Percentiles rank a stretch among this genome's conserved stretches.
Evolutionary conservation across 2,329 filamentous ascomycete species (phyloP).

Genomic region (Elsinoe perseae): DNA sequence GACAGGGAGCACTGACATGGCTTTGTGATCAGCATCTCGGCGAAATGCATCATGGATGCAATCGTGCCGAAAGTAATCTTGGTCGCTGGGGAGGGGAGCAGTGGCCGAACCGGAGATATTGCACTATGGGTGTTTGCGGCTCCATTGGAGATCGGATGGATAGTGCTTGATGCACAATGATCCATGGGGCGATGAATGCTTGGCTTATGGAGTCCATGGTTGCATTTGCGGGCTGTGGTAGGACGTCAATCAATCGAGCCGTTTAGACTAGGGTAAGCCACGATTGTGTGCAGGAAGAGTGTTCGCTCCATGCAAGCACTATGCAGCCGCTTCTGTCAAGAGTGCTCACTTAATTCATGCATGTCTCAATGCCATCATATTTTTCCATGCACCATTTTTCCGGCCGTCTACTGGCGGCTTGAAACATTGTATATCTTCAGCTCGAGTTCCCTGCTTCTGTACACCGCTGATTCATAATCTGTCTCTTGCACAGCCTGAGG

Average conservation of each 20-base stretch:
- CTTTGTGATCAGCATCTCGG: slow-evolving; percentile 13
- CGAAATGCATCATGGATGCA: slow-evolving; percentile 7
- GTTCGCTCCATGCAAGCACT: slow-evolving; percentile 11
- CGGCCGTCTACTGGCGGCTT: not conserved
- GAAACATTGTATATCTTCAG: not conserved
- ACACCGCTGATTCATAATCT: slow-evolving; percentile 9
- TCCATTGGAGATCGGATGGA: slow-evolving; percentile 1
- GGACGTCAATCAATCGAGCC: slow-evolving; percentile 11
- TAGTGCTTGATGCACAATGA: slow-evolving; percentile 11
- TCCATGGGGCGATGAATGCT: slow-evolving; percentile 12
- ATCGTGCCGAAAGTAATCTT: not conserved
- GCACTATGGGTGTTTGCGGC: slow-evolving; percentile 7
- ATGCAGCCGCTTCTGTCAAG: slow-evolving; percentile 1
- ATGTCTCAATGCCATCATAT: slow-evolving; percentile 8
- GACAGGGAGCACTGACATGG: slow-evolving; percentile 11
- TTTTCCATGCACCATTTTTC: not conserved
- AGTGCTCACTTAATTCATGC: not conserved
- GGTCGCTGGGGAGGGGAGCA: slow-evolving; percentile 1
- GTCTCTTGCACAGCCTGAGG: slow-evolving; percentile 1
- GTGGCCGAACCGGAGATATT: slow-evolving; percentile 9
- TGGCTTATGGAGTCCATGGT: slow-evolving; percentile 6
- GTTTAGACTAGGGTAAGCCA: slow-evolving; percentile 4
- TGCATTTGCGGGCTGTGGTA: slow-evolving; percentile 5
- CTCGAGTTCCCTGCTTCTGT: not conserved
- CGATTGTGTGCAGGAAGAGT: not conserved